phyloP scores from a whole-genome alignment of 73 alveolate species.

The Stentor roeselii region DNA sequence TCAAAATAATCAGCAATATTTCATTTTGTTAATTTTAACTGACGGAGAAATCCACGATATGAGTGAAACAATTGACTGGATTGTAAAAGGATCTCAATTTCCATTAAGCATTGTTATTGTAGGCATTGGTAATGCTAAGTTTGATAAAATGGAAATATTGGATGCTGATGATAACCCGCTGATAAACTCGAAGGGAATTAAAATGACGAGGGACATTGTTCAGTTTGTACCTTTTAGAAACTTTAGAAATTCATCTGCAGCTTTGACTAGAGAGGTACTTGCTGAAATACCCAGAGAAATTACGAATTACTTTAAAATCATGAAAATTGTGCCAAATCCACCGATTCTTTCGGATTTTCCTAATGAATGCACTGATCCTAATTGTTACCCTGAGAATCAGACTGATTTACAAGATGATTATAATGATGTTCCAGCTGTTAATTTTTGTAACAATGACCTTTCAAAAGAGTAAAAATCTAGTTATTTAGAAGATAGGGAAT shows the following conservation, averaged over 20 bases:
- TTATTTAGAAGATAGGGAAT: too few species aligned
- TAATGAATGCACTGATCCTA: too few species aligned
- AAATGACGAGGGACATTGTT: slow-evolving; percentile 35
- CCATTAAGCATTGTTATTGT: slow-evolving; percentile 41
- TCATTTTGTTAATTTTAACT: slow-evolving; percentile 36
- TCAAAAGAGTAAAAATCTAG: too few species aligned
- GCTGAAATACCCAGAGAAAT: slow-evolving; percentile 35
- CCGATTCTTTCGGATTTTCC: too few species aligned
- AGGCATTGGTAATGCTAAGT: slow-evolving; percentile 68
- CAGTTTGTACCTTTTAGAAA: slow-evolving; percentile 39
- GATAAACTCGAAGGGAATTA: slow-evolving; percentile 37
- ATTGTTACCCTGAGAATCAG: too few species aligned
- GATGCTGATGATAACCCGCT: slow-evolving; percentile 61
- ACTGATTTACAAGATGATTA: too few species aligned
- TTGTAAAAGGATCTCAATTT: slow-evolving; percentile 28
- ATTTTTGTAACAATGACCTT: too few species aligned
- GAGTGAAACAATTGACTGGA: slow-evolving; percentile 35
- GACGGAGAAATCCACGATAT: slow-evolving; percentile 48
- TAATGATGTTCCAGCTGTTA: too few species aligned
- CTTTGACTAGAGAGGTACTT: slow-evolving; percentile 32
- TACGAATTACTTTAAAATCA: not conserved
- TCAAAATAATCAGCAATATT: slow-evolving; percentile 34
- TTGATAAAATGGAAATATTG: slow-evolving; percentile 51
- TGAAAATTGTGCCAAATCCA: slow-evolving; percentile 20
- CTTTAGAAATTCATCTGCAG: not conserved